Evolutionary conservation across 495 filamentous ascomycete genomes (phyloP).

Genomic region (Xanthoparmelia taractica): DNA sequence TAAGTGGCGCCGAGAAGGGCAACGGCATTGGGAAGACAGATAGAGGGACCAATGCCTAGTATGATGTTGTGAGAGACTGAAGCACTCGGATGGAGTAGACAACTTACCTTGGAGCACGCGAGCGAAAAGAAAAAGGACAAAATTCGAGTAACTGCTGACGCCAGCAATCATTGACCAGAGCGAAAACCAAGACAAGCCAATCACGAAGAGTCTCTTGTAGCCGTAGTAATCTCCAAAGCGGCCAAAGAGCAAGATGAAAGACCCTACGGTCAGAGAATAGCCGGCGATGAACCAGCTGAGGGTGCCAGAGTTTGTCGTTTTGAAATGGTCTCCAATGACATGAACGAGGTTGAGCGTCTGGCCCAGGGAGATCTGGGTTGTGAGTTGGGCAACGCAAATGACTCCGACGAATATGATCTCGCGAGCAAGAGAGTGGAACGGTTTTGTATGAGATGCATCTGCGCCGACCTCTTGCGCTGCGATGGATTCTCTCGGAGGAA

Average conservation of each 20-base stretch:
- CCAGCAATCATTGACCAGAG: slow-evolving; percentile 50
- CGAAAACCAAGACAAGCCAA: slow-evolving; percentile 49
- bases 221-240: slow-evolving; percentile 52
- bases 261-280: slow-evolving; percentile 52
- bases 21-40: slow-evolving; percentile 53
- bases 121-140: slow-evolving; percentile 49
- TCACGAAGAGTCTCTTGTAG: slow-evolving; percentile 47
- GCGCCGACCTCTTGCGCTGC: too few species aligned
- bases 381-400: slow-evolving; percentile 40
- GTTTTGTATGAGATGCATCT: too few species aligned
- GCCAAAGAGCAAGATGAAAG: slow-evolving; percentile 54
- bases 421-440: too few species aligned
- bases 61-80: too few species aligned
- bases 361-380: slow-evolving; percentile 34
- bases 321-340: slow-evolving; percentile 23
- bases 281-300: slow-evolving; percentile 48
- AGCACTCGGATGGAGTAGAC: too few species aligned
- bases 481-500: too few species aligned
- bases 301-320: slow-evolving; percentile 17
- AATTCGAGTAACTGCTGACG: slow-evolving; percentile 37
- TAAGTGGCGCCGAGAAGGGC: slow-evolving; percentile 56
- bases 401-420: slow-evolving; percentile 38
- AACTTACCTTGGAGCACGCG: slow-evolving; percentile 48
- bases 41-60: slow-evolving; percentile 42
- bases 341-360: slow-evolving; percentile 35